Percentiles rank a stretch among this genome's conserved stretches.
Evolutionary conservation across 176 grass and related monocot genomes (phyloP).

Genomic region (Oryza glaberrima): DNA sequence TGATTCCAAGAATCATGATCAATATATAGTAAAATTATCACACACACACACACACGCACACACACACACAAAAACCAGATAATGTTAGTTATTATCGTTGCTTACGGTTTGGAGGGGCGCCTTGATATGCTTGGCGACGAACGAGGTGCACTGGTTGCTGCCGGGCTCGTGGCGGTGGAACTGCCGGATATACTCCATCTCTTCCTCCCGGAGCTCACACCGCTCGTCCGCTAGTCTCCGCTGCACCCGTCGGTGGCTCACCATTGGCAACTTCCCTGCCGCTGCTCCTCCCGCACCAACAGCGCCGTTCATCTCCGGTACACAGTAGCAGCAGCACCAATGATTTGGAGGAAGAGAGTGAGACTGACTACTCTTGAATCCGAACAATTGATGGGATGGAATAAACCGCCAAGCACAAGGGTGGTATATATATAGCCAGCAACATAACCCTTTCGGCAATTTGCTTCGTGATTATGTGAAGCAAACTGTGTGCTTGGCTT

Average conservation of each 20-base stretch:
- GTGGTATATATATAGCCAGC: neutral
- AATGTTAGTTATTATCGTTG: neutral
- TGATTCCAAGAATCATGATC: neutral
- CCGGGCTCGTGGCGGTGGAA: conserved; percentile 59
- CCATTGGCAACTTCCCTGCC: neutral
- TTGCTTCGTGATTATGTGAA: neutral
- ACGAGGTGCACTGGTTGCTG: conserved; percentile 72
- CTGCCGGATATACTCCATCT: conserved; percentile 62
- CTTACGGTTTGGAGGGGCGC: conserved; percentile 70
- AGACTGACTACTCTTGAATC: neutral
- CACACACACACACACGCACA: no score
- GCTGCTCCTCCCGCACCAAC: neutral
- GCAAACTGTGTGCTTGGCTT: neutral
- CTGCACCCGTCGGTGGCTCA: neutral
- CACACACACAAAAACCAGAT: neutral
- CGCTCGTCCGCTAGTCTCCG: conserved; percentile 67
- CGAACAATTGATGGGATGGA: neutral
- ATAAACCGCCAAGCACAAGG: neutral
- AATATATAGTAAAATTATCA: neutral
- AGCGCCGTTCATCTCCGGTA: neutral
- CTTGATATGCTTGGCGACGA: conserved; percentile 71
- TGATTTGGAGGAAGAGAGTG: neutral
- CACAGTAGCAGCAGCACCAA: neutral
- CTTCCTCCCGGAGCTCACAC: conserved; percentile 42
- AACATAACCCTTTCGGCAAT: neutral